Evolutionary conservation across 345 rosid genomes (phyloP), one percentile per base, ranked within the genome.

Genomic region (Populus davidiana): DNA sequence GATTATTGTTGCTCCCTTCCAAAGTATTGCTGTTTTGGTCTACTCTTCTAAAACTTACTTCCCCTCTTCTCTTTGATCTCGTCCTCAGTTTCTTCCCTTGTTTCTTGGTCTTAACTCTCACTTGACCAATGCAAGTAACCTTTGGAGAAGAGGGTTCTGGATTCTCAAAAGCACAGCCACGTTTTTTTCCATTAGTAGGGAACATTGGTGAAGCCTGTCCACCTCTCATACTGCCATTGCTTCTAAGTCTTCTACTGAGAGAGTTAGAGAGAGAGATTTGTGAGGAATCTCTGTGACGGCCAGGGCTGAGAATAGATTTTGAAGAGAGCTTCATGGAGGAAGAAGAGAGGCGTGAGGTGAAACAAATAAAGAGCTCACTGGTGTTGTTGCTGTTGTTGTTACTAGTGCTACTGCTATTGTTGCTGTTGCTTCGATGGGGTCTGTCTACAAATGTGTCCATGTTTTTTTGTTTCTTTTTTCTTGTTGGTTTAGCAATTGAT

Each of bases 41-140:
- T 20, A 82, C 75, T 79, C 87, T 92, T 70, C 94, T 82, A 73
- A 93, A 93, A 69, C 95, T 90, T 14, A 83, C 81, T 62, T 93
- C 97, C 7, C 92, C 90, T 72, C 86, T 78, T n/a, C 89, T 86
- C 39, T 81, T 83, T 38, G 97, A 91, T 90, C 93, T 86, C 21
- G 91, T 83, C 74, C 91, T 77, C 67, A 91, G 82, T 85, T 90
- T 93, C 87, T 86, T 93, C 21, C 90, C 92, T 59, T 94, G 97
- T 79, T 93, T 94, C 88, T 94, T 95, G 17, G 99, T 92, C 87
- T 95, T 95, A 6, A 95, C 99, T 43, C 99, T 83, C n/a, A 95
- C 99, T 67, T 93, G 99, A 11, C 99, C 99, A n/a, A 95, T 93
- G 65, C 99, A 95, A 52, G 99, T 93, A 23, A 95, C 99, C 78